Conservation (phyloP, 2,329 filamentous ascomycete genomes). For the Aspergillus proliferans region DNA sequence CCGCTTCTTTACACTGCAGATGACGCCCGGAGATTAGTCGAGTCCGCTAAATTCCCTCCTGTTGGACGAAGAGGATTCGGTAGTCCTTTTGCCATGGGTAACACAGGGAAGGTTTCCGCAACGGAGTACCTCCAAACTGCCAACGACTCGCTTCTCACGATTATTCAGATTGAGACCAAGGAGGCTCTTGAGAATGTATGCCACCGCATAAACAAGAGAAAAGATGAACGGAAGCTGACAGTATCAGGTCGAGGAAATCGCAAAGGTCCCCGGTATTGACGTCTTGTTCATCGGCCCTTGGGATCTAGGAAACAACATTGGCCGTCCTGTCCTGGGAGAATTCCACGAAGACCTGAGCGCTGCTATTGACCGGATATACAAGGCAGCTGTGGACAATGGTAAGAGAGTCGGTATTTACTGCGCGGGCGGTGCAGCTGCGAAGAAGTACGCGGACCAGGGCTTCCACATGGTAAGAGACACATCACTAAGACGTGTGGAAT, state of each 20-base stretch:
- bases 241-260: slow-evolving; percentile 43
- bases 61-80: slow-evolving; percentile 51
- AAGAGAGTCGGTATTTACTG: slow-evolving; percentile 53
- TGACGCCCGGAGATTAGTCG: slow-evolving; percentile 48
- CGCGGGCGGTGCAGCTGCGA: slow-evolving; percentile 46
- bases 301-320: slow-evolving; percentile 54
- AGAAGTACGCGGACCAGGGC: slow-evolving; percentile 47
- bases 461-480: slow-evolving; percentile 48
- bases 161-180: slow-evolving; percentile 41
- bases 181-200: slow-evolving; percentile 33
- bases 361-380: slow-evolving; percentile 47
- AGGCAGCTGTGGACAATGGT: slow-evolving; percentile 46
- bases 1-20: slow-evolving; percentile 49
- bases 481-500: neutral
- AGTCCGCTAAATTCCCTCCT: slow-evolving; percentile 52
- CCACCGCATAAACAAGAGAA: neutral
- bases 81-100: slow-evolving; percentile 47
- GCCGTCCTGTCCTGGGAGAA: slow-evolving; percentile 44
- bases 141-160: slow-evolving; percentile 48
- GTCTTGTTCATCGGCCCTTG: slow-evolving; percentile 51
- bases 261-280: slow-evolving; percentile 48
- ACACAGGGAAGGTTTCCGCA: slow-evolving; percentile 30
- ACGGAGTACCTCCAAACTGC: slow-evolving; percentile 50
- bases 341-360: slow-evolving; percentile 47
- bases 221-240: neutral